These are phyloP conservation scores for Nidularia pulvinata DNA, from an alignment of 768 basidiomycete species.

Conservation along the genomic window DNA sequence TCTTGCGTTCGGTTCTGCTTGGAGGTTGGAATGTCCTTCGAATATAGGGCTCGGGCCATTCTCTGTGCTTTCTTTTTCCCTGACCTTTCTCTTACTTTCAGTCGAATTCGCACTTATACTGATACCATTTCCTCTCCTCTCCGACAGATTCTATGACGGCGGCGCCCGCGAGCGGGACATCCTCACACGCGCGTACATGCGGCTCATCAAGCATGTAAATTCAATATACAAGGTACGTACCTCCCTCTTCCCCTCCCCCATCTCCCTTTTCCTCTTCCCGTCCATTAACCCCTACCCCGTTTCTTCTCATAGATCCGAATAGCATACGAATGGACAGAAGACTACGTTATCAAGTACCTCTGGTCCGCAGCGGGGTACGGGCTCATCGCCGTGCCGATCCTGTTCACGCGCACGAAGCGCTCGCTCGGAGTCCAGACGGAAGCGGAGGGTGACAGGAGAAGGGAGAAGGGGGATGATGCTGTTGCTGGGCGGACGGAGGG, in stretches of 20 bases:
- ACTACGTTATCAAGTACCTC: constrained; percentile 95
- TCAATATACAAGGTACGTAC: constrained; percentile 79
- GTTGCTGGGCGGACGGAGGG: constrained; percentile 9
- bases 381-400: constrained; percentile 88
- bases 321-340: constrained; percentile 94
- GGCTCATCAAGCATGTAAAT: constrained; percentile 87
- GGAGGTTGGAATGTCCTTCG: background rate
- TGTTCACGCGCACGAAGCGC: constrained; percentile 61
- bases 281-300: background rate
- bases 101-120: background rate
- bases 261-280: background rate
- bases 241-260: background rate
- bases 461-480: constrained; percentile 1
- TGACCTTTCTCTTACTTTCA: background rate
- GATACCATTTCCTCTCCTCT: background rate
- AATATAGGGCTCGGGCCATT: no score
- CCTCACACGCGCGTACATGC: constrained; percentile 72
- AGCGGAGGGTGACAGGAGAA: background rate
- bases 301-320: constrained; percentile 66
- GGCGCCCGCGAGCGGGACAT: constrained; percentile 84
- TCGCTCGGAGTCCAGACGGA: constrained; percentile 26
- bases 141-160: constrained; percentile 85
- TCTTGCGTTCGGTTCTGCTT: background rate
- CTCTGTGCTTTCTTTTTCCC: background rate
- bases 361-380: constrained; percentile 95